Base-by-base conservation (phyloP, 192 early-diverging fungal genomes). In the Backusella morwellensis region DNA sequence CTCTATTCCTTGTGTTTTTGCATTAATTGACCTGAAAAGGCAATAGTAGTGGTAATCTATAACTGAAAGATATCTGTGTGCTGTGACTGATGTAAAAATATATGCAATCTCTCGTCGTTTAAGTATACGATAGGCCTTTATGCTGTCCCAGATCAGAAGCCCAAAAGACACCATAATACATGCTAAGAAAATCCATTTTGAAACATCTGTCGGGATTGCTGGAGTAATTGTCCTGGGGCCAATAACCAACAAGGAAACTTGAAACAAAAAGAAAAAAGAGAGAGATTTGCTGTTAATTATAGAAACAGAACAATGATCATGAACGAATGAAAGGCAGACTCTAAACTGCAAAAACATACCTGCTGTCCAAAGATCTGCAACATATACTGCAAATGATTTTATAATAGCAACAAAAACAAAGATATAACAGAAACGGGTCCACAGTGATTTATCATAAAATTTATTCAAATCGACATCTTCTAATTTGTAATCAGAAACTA, bases 11-110 rank as follows among this genome's bases (percentile, higher is more conserved):
- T 88, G 93, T 40, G 80, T 86, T 3, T 88, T 87, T 36, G 90
- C 87, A 70, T 93, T 85, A 59, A 97, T 93, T 68, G 94, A 83
- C 1, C 82, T 72, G 81, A 96, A 97, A 47, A 97, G 91, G 80
- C 95, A 97, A 75, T 87, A 97, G 85, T 97, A 91, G 8, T 86
- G 76, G 77, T 93, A 96, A 14, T 90, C 90, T 23, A 87, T 85
- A 35, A 95, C 78, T 19, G 86, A 87, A 75, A 95, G 94, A 81
- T 90, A 93, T 59, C 92, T 85, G 73, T 90, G 91, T 12, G 93
- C 92, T 78, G 93, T 88, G 71, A 86, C 76, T 35, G 88, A 91
- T 2, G 93, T 95, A 73, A 93, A 93, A 0, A 93, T 87, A 75
- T 88, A 91, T 0, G 92, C 87, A 75, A 96, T 97, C 71, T 96